phyloP scores from a whole-genome alignment of 2,329 filamentous ascomycete species.

The Phialemoniopsis sp. region DNA sequence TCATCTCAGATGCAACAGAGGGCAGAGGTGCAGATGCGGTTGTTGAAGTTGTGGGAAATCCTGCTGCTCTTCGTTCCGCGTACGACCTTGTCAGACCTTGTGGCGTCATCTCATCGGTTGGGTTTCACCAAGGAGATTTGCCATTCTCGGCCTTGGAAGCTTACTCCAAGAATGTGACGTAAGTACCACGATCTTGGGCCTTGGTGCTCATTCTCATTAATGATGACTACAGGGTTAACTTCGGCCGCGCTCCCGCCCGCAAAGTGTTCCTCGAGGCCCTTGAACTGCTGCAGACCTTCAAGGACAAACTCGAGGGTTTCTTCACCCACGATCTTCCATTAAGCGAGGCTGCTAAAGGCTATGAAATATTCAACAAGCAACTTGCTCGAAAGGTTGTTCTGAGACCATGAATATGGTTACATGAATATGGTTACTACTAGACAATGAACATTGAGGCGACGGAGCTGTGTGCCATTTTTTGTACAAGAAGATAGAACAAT shows the following conservation, averaged over 20 bases:
- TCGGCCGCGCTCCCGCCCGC: slow-evolving; percentile 1
- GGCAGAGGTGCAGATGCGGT: slow-evolving; percentile 3
- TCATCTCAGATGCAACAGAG: slow-evolving; percentile 2
- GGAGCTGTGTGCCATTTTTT: too few species aligned
- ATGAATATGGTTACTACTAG: too few species aligned
- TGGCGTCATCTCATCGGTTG: slow-evolving; percentile 6
- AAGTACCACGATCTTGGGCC: too few species aligned
- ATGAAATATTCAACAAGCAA: slow-evolving; percentile 4
- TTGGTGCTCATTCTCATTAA: too few species aligned
- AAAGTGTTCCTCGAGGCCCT: slow-evolving; percentile 3
- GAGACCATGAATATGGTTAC: too few species aligned
- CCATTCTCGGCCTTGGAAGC: background rate
- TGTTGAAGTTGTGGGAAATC: slow-evolving; percentile 7
- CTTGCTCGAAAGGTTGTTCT: too few species aligned
- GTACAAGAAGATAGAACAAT: too few species aligned
- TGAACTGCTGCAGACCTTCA: slow-evolving; percentile 1
- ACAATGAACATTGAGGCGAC: too few species aligned
- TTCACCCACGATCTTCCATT: background rate
- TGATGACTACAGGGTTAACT: slow-evolving; percentile 2
- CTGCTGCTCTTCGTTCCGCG: slow-evolving; percentile 5
- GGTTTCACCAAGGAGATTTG: slow-evolving; percentile 8
- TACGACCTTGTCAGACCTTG: slow-evolving; percentile 6
- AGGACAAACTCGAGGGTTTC: slow-evolving; percentile 5
- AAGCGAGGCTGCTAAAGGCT: background rate
- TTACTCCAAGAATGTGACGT: too few species aligned